These are phyloP conservation scores for Thielaviopsis punctulata DNA, from an alignment of 2,329 filamentous ascomycete genomes.

Conservation along the genomic window DNA sequence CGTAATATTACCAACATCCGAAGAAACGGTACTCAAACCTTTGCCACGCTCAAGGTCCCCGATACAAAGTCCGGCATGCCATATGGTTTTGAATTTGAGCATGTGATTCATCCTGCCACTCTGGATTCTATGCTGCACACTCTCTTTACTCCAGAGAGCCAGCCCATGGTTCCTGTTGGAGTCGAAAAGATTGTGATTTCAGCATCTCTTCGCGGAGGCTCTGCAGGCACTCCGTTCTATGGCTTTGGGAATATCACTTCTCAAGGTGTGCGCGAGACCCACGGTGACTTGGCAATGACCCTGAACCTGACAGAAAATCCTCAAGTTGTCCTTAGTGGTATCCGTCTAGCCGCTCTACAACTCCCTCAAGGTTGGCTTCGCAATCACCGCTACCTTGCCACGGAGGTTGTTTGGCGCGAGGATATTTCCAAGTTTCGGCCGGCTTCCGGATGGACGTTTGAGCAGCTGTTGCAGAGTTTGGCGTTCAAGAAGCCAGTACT, in stretches of 20 bases:
- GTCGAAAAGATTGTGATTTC: conserved; percentile 31
- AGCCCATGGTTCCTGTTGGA: conserved; percentile 32
- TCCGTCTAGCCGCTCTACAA: conserved; percentile 21
- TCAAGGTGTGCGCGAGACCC: conserved; percentile 22
- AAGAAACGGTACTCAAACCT: conserved; percentile 19
- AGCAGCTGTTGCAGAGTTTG: conserved; percentile 18
- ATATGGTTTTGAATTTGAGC: conserved; percentile 32
- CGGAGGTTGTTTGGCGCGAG: conserved; percentile 30
- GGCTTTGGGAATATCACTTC: conserved; percentile 25
- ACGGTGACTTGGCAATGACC: conserved; percentile 27
- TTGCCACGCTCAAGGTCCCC: conserved; percentile 25
- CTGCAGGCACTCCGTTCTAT: conserved; percentile 20
- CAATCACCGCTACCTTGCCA: conserved; percentile 31
- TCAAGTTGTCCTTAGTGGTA: conserved; percentile 27
- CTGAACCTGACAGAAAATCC: conserved; percentile 19
- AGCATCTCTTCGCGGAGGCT: conserved; percentile 18
- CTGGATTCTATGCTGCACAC: conserved; percentile 39
- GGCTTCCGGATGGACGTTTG: conserved; percentile 8
- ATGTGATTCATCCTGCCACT: conserved; percentile 40
- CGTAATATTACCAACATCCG: conserved; percentile 26
- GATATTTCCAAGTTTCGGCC: conserved; percentile 18
- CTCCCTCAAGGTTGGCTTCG: conserved; percentile 25
- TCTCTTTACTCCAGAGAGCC: conserved; percentile 27
- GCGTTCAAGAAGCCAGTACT: conserved; percentile 25
- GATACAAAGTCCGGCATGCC: conserved; percentile 37